Conservation (phyloP, 2,329 filamentous ascomycete species). For the Scedosporium aurantiacum region DNA sequence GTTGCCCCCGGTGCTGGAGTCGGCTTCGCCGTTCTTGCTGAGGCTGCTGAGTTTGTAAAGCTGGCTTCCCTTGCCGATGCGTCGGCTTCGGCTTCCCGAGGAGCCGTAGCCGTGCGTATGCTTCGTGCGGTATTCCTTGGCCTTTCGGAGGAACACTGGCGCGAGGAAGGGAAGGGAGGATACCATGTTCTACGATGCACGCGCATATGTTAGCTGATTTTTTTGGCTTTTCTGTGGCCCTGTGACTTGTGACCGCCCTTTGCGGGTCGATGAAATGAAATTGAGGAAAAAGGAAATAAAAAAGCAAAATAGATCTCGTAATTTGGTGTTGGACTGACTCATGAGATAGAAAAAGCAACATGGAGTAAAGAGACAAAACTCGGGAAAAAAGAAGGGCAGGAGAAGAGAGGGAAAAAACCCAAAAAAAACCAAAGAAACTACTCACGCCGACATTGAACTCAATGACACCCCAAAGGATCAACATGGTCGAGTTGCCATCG, state of each 20-base stretch:
- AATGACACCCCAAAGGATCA: conserved; percentile 45
- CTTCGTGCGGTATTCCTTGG: conserved; percentile 29
- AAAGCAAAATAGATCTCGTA: not conserved
- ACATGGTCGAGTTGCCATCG: conserved; percentile 44
- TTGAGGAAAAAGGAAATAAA: not conserved
- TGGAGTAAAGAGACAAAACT: not conserved
- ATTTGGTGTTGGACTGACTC: not conserved
- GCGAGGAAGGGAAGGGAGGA: conserved; percentile 34
- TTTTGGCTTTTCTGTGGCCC: not conserved
- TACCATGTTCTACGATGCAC: conserved; percentile 29
- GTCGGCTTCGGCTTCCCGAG: conserved; percentile 15
- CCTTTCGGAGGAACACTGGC: conserved; percentile 30
- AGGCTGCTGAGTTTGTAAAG: conserved; percentile 27
- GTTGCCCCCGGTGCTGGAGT: conserved; percentile 18
- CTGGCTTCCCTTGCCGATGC: conserved; percentile 16
- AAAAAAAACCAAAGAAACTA: conserved; percentile 4
- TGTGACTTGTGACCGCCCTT: not conserved
- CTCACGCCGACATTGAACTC: conserved; percentile 47
- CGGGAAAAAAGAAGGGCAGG: not conserved
- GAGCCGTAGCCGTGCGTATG: conserved; percentile 21
- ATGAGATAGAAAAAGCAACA: not conserved
- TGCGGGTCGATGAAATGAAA: not conserved
- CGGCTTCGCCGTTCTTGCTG: conserved; percentile 13
- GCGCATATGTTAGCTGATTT: not conserved
- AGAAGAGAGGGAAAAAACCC: no score